Percentiles rank a stretch among this genome's conserved stretches.
Conservation (phyloP, 176 grass and related monocot genomes). For the Tillandsia leiboldiana region DNA sequence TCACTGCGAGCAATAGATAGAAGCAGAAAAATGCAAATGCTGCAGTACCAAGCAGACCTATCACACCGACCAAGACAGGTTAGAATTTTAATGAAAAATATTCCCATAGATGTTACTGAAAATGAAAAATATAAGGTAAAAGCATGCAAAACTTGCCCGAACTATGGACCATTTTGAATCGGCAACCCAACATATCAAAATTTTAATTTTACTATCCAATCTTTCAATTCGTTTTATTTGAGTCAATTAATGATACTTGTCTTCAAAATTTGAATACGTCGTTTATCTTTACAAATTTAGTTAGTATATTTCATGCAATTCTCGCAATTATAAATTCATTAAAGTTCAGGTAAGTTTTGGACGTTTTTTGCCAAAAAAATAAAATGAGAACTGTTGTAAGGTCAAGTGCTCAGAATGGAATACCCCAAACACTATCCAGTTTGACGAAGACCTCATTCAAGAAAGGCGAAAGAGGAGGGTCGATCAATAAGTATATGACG, state of each 20-base stretch:
- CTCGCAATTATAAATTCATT: too few species aligned
- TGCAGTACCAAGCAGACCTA: constrained; percentile 95
- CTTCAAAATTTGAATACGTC: too few species aligned
- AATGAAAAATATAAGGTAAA: constrained; percentile 12
- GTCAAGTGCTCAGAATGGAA: constrained; percentile 10
- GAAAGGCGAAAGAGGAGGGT: constrained; percentile 89
- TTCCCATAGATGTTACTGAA: neutral
- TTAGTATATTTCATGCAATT: too few species aligned
- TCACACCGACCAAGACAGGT: constrained; percentile 18
- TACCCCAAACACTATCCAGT: constrained; percentile 91
- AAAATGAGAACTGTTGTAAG: constrained; percentile 9
- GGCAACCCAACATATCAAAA: too few species aligned
- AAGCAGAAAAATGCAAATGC: constrained; percentile 99
- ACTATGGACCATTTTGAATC: too few species aligned
- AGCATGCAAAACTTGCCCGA: too few species aligned
- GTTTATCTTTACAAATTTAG: too few species aligned
- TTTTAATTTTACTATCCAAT: too few species aligned
- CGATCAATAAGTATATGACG: constrained; percentile 81
- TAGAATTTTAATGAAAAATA: too few species aligned
- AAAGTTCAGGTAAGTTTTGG: too few species aligned
- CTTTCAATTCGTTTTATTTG: too few species aligned
- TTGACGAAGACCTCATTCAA: constrained; percentile 99
- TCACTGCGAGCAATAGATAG: constrained; percentile 90
- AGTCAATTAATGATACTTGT: too few species aligned
- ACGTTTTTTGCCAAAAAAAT: neutral